Evolutionary conservation across 495 filamentous ascomycete genomes (phyloP).

Genomic region (Bacidia gigantensis): DNA sequence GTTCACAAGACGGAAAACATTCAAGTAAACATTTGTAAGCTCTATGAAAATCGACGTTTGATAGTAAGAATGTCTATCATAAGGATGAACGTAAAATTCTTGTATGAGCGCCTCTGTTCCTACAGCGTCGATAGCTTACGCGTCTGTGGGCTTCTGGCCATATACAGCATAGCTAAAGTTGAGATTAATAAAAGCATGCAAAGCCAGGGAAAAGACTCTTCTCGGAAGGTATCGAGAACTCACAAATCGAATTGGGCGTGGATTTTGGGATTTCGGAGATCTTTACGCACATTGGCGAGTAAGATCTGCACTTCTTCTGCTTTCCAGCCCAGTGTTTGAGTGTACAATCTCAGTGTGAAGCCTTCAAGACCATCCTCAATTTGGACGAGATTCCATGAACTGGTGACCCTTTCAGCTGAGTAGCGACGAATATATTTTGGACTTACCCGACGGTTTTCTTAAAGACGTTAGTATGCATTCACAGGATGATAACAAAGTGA

Average conservation of each 20-base stretch:
- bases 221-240: no score
- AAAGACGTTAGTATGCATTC: no score
- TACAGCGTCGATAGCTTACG: not conserved
- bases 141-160: slow-evolving; percentile 7
- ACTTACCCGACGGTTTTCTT: no score
- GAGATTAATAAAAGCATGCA: not conserved
- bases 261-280: slow-evolving; percentile 35
- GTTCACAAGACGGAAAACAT: no score
- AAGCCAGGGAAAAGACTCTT: no score
- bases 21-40: no score
- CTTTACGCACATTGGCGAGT: slow-evolving; percentile 38
- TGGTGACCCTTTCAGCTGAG: no score
- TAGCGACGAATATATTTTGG: no score
- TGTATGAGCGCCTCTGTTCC: not conserved
- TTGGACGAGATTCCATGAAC: slow-evolving; percentile 28
- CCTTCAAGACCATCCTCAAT: slow-evolving; percentile 30
- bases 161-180: slow-evolving; percentile 8
- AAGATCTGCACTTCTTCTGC: slow-evolving; percentile 42
- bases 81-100: no score
- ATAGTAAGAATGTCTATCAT: no score
- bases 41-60: no score
- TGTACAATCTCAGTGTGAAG: slow-evolving; percentile 36
- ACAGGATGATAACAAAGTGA: not conserved
- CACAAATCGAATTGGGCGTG: slow-evolving; percentile 27
- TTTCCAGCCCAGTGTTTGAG: slow-evolving; percentile 39